phyloP scores from a whole-genome alignment of 768 basidiomycete genomes.

The Lactarius tabidus region DNA sequence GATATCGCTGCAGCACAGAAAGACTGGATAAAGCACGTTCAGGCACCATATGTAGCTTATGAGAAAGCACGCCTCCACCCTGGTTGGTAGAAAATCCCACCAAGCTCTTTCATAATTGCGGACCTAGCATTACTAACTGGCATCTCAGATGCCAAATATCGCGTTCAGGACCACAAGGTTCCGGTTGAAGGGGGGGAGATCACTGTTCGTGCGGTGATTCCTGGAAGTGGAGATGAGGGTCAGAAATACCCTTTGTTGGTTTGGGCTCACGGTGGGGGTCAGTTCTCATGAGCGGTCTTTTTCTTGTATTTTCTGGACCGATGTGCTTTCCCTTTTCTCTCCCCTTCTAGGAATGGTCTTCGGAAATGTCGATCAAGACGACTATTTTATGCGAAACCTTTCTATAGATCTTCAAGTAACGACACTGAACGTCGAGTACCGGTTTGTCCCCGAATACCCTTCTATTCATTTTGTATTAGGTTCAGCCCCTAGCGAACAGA shows the following conservation, averaged over 20 bases:
- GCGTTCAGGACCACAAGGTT: conserved; percentile 9
- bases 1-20: not conserved
- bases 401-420: conserved; percentile 19
- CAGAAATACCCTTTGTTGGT: not conserved
- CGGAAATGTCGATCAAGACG: conserved; percentile 25
- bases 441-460: not conserved
- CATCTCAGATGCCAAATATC: conserved; percentile 7
- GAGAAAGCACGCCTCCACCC: not conserved
- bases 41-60: not conserved
- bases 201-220: conserved; percentile 1
- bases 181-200: conserved; percentile 11
- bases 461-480: not conserved
- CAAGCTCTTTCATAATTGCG: not conserved
- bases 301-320: not conserved
- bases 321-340: not conserved
- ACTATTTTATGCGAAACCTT: conserved; percentile 18
- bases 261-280: conserved; percentile 14
- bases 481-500: not conserved
- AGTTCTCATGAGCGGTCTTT: not conserved
- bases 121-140: not conserved
- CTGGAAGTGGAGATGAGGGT: not conserved
- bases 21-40: not conserved
- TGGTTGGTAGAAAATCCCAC: not conserved
- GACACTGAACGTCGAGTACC: conserved; percentile 22
- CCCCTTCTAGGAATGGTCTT: not conserved